Evolutionary conservation across 2,329 filamentous ascomycete genomes (phyloP).

Genomic region (Torrubiellomyces zombiae): DNA sequence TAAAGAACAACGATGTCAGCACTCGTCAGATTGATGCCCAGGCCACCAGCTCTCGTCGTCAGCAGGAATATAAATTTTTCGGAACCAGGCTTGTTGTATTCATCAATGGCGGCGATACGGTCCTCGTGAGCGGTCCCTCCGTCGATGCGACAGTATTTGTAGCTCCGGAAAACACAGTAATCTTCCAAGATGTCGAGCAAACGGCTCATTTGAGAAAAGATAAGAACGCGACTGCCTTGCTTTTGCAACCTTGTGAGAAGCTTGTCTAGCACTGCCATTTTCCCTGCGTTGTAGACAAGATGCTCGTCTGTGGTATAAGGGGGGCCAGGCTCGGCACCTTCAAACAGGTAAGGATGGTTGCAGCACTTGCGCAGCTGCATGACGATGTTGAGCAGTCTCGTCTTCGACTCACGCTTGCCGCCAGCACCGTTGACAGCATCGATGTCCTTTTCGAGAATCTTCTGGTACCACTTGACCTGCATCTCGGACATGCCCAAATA

Average conservation of each 20-base stretch:
- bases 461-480: constrained; percentile 98
- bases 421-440: constrained; percentile 94
- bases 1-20: constrained; percentile 94
- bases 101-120: constrained; percentile 91
- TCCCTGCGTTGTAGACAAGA: constrained; percentile 79
- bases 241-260: constrained; percentile 67
- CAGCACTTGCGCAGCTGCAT: constrained; percentile 99
- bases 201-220: constrained; percentile 99
- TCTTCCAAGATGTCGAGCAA: constrained; percentile 93
- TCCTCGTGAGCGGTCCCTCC: constrained; percentile 94
- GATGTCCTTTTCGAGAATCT: constrained; percentile 97
- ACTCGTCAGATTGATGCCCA: constrained; percentile 90
- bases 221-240: constrained; percentile 87
- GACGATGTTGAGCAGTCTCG: constrained; percentile 89
- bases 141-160: constrained; percentile 94
- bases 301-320: constrained; percentile 98
- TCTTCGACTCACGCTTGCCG: constrained; percentile 95
- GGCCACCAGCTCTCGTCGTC: constrained; percentile 84
- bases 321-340: constrained; percentile 89
- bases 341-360: constrained; percentile 95
- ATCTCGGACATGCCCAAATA: constrained; percentile 99
- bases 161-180: constrained; percentile 90
- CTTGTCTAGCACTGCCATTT: constrained; percentile 95
- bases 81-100: constrained; percentile 90
- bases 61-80: constrained; percentile 95